Base-by-base conservation (phyloP, 768 basidiomycete genomes). In the Lactarius hatsudake region DNA sequence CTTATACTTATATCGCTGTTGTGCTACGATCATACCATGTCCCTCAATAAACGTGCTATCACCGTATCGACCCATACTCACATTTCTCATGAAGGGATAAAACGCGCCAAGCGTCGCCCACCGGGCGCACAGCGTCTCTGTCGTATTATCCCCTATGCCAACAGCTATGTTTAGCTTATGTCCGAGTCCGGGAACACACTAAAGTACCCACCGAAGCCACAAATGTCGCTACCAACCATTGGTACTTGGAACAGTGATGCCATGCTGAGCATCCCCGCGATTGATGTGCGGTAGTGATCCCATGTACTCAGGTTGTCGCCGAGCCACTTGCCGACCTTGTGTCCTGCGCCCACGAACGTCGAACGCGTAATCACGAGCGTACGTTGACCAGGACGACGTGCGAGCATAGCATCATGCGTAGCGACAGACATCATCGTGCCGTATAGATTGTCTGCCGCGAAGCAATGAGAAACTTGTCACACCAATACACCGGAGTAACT, bases 51-150 rank as follows among this genome's bases (percentile, higher is more conserved):
- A 28, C 23, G 58, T 62, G 20, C 34, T 23, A 17, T n/a, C 13
- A 2, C 36, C 28, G 58, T 55, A 23, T 45, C 17, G 43, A 53
- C 43, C 17, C 7, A 32, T 0, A 75, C 85, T 75, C 64, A 87
- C 87, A 72, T 92, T 89, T 10, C 91, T 80, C 86, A 87, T 90
- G 80, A 92, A 92, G 0, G 90, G 89, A 74, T 87, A 86, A 76
- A 91, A 92, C 0, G 87, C 90, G 1, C 88, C 88, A 2, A 92
- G 79, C 79, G 82, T 88, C 17, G 87, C 89, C 90, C 91, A 92
- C 43, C 91, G 79, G 43, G 87, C 86, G 69, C 89, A 90, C 1
- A 92, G 78, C 10, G 81, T 83, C 73, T 88, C 88, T 1, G 89
- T 87, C 1, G 87, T 86, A 72, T 90, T 81, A 0, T 76, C 83